These are phyloP conservation scores for Teunomyces kruisii DNA, from an alignment of 805 yeast species.

Conservation along the genomic window DNA sequence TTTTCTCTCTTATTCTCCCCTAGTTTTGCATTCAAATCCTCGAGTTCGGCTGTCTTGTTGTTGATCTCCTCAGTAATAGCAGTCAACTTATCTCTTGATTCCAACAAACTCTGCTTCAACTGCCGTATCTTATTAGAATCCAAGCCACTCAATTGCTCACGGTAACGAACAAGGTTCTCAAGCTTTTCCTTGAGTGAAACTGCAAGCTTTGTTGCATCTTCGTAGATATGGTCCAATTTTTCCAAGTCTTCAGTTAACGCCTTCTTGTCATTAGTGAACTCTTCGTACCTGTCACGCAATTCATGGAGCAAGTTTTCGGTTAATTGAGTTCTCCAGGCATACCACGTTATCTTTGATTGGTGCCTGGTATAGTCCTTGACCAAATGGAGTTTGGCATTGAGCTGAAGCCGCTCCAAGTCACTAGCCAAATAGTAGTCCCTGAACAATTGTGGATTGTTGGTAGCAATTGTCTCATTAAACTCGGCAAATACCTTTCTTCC, in stretches of 20 bases:
- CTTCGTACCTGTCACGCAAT: conserved; percentile 19
- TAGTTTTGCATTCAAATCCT: conserved; percentile 10
- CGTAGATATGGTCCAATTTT: conserved; percentile 11
- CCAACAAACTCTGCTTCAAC: conserved; percentile 17
- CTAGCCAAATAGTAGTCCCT: conserved; percentile 46
- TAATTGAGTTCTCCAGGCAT: conserved; percentile 59
- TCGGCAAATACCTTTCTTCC: conserved; percentile 49
- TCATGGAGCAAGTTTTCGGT: conserved; percentile 44
- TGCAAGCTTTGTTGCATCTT: conserved; percentile 10
- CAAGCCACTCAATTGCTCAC: conserved; percentile 9
- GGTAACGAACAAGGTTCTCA: conserved; percentile 8
- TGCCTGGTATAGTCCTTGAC: conserved; percentile 52
- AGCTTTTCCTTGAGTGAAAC: conserved; percentile 16
- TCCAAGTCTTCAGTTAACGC: conserved; percentile 13
- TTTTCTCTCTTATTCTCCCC: conserved; percentile 10
- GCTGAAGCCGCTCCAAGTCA: conserved; percentile 34
- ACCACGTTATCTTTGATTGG: conserved; percentile 59
- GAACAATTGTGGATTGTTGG: conserved; percentile 50
- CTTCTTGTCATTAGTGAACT: conserved; percentile 19
- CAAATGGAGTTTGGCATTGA: conserved; percentile 49
- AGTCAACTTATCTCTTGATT: conserved; percentile 15
- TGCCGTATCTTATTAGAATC: conserved; percentile 12
- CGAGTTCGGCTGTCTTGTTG: conserved; percentile 9
- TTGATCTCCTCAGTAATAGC: conserved; percentile 11
- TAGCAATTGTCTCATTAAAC: conserved; percentile 45